Evolutionary conservation across 768 basidiomycete genomes (phyloP).

Genomic region (Boletus pseudo-olivaceus): DNA sequence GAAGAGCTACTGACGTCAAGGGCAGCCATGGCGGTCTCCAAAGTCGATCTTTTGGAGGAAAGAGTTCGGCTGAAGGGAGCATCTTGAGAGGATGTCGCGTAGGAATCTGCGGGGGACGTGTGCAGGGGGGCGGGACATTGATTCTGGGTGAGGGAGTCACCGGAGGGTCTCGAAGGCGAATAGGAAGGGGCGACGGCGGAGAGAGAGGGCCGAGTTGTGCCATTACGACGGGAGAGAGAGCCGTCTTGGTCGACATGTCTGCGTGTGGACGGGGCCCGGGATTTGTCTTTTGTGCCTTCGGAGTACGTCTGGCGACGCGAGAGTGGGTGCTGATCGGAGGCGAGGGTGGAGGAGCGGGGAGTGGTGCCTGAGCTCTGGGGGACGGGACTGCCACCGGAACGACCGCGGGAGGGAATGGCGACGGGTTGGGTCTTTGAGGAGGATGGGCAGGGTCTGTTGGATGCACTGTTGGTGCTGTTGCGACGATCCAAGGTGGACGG

Average conservation of each 20-base stretch:
- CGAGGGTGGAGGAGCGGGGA: slow-evolving; percentile 32
- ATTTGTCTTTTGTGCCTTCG: slow-evolving; percentile 53
- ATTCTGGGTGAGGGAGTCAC: slow-evolving; percentile 17
- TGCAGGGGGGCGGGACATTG: slow-evolving; percentile 20
- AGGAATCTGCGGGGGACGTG: slow-evolving; percentile 21
- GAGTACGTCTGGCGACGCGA: slow-evolving; percentile 48
- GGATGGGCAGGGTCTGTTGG: slow-evolving; percentile 14
- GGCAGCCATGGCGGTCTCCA: slow-evolving; percentile 39
- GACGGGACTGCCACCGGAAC: slow-evolving; percentile 51
- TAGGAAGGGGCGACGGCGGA: slow-evolving; percentile 37
- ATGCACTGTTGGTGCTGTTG: slow-evolving; percentile 38
- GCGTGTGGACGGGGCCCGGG: slow-evolving; percentile 59
- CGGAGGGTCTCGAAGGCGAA: slow-evolving; percentile 20
- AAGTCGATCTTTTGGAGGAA: slow-evolving; percentile 27
- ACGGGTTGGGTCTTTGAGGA: slow-evolving; percentile 39
- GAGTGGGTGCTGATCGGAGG: slow-evolving; percentile 41
- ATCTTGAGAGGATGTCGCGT: slow-evolving; percentile 28
- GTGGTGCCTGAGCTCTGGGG: slow-evolving; percentile 30
- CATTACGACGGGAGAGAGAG: slow-evolving; percentile 44
- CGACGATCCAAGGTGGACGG: slow-evolving; percentile 42
- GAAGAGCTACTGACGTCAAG: slow-evolving; percentile 44
- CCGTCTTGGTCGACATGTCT: slow-evolving; percentile 57
- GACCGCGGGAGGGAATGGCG: slow-evolving; percentile 42
- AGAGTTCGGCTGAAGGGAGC: slow-evolving; percentile 32
- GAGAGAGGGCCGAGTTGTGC: slow-evolving; percentile 44